Base-by-base conservation (phyloP, 2,329 filamentous ascomycete genomes). In the Talaromyces piceae region DNA sequence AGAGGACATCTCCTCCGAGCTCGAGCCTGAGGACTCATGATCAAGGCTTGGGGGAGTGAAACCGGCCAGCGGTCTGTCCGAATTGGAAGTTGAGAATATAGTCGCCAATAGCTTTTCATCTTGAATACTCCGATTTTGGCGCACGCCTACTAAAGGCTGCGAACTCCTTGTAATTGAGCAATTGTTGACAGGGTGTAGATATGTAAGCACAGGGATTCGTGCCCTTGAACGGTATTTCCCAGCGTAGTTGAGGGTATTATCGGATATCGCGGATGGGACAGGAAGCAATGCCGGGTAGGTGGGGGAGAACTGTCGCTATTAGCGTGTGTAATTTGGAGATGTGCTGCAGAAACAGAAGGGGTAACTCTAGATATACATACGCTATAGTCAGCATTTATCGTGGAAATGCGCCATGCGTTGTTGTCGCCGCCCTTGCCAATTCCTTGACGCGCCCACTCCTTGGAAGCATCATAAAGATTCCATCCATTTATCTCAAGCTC, bases 81-180 rank as follows among this genome's bases (percentile, higher is more conserved):
- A 64, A n/a, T 72, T 69, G 11, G 82, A 83, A 8, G 88, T 90
- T 47, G 85, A 86, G 69, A 96, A 98, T 51, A 95, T 97, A 4
- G 93, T 89, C 20, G 88, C 86, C 18, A 98, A 84, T 4, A 98
- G 80, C 61, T 90, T 89, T 71, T 98, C 93, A 64, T 98, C 93
- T 67, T 98, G 93, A 27, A 95, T 88, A 62, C 91, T 97, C 41
- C 91, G 83, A 63, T 95, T 93, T 56, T 87, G 83, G 45, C 87
- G 82, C 22, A 97, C 81, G 12, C 93, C 93, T 1, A 91, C 87
- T 52, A 91, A 76, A 0, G 93, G 93, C 66, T 98, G 93, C 3
- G 91, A 95, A 64, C 90, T 95, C 64, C 93, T 81, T 2, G 91
- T 96, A 57, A 98, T 95, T 22, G 91, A 93, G 68, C 93, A 97